phyloP scores from a whole-genome alignment of 2,329 filamentous ascomycete genomes.

The Shiraia bambusicola region DNA sequence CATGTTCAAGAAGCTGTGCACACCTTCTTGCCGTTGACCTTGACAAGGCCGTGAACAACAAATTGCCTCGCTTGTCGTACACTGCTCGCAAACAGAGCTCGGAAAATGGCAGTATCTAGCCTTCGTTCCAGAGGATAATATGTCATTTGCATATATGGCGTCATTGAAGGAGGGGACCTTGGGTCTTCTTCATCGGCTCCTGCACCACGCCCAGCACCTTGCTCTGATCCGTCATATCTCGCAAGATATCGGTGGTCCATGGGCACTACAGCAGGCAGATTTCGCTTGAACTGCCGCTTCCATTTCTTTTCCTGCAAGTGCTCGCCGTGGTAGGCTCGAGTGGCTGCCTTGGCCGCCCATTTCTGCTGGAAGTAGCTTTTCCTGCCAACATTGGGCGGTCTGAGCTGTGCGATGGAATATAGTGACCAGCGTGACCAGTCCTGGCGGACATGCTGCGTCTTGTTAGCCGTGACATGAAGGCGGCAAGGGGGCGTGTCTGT shows the following conservation, averaged over 20 bases:
- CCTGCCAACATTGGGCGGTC: slow-evolving; percentile 40
- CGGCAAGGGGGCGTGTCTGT: neutral
- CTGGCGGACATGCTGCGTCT: slow-evolving; percentile 78
- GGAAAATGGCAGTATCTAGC: slow-evolving; percentile 91
- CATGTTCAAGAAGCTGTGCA: neutral
- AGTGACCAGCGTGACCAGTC: slow-evolving; percentile 98
- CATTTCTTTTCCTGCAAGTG: slow-evolving; percentile 91
- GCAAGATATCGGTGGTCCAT: slow-evolving; percentile 84
- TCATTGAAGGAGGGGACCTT: slow-evolving; percentile 50
- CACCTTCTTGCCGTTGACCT: slow-evolving; percentile 95
- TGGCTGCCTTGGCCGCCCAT: slow-evolving; percentile 84
- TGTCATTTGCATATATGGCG: slow-evolving; percentile 94
- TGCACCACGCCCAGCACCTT: slow-evolving; percentile 80
- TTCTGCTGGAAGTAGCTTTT: slow-evolving; percentile 96
- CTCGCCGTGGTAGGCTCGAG: slow-evolving; percentile 90
- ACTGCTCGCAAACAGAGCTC: slow-evolving; percentile 91
- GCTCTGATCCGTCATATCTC: slow-evolving; percentile 74
- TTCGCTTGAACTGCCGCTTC: slow-evolving; percentile 86
- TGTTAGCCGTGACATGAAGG: slow-evolving; percentile 10
- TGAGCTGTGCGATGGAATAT: slow-evolving; percentile 73
- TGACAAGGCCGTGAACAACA: slow-evolving; percentile 88
- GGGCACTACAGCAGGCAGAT: slow-evolving; percentile 77
- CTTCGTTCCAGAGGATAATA: slow-evolving; percentile 89
- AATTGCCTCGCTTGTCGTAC: slow-evolving; percentile 91
- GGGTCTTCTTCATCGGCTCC: slow-evolving; percentile 52